Percentiles rank a stretch among this genome's conserved stretches.
These are phyloP conservation scores for Ascochyta clinopodiicola DNA, from an alignment of 2,329 filamentous ascomycete genomes.

Conservation along the genomic window DNA sequence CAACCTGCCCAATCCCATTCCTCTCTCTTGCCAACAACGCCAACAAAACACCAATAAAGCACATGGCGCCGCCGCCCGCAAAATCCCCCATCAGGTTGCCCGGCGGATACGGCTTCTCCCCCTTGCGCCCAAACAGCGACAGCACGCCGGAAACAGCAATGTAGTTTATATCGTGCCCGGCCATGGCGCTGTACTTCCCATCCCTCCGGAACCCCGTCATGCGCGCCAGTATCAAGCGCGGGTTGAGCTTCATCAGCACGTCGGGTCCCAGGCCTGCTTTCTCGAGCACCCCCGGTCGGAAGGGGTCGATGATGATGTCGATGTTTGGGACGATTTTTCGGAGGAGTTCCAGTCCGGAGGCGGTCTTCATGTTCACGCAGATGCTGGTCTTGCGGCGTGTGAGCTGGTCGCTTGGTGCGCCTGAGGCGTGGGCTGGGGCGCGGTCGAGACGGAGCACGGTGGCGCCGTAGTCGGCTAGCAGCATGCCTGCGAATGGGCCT, in stretches of 20 bases:
- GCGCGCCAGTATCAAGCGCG: slow-evolving; percentile 77
- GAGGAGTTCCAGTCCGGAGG: slow-evolving; percentile 69
- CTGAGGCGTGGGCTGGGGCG: slow-evolving; percentile 54
- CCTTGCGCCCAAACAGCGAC: slow-evolving; percentile 73
- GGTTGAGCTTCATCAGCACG: slow-evolving; percentile 71
- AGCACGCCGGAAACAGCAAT: slow-evolving; percentile 85
- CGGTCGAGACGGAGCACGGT: slow-evolving; percentile 86
- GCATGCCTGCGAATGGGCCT: slow-evolving; percentile 88
- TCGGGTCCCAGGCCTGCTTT: slow-evolving; percentile 78
- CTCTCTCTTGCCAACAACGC: slow-evolving; percentile 72
- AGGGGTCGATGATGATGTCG: slow-evolving; percentile 91
- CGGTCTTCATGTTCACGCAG: slow-evolving; percentile 76
- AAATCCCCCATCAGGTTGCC: slow-evolving; percentile 89
- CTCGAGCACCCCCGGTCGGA: slow-evolving; percentile 89
- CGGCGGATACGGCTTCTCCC: slow-evolving; percentile 77
- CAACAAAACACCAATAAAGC: slow-evolving; percentile 82
- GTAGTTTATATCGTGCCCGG: slow-evolving; percentile 96
- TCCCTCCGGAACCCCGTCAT: slow-evolving; percentile 91
- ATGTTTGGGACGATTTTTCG: slow-evolving; percentile 66
- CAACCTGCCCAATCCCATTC: slow-evolving; percentile 79
- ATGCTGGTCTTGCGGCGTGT: slow-evolving; percentile 83
- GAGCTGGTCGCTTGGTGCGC: slow-evolving; percentile 72
- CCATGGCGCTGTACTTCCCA: slow-evolving; percentile 85
- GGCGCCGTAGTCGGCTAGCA: slow-evolving; percentile 83
- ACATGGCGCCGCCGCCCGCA: slow-evolving; percentile 82